Evolutionary conservation across 1,139 yeast species (phyloP).

Genomic region (Geotrichum candidum): DNA sequence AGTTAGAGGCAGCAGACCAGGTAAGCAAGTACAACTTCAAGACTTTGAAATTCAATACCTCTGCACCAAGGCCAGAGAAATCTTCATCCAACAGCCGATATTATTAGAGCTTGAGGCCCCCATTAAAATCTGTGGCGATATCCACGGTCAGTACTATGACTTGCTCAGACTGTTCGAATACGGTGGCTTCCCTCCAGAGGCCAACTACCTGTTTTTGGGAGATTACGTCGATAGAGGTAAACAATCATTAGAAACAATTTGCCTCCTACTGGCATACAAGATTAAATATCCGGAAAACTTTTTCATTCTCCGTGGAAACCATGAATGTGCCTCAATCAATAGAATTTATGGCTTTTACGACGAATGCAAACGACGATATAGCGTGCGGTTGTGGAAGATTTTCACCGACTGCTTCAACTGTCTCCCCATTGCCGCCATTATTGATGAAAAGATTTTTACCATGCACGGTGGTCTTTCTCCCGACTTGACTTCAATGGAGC

Average conservation of each 20-base stretch:
- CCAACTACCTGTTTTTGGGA: constrained; percentile 86
- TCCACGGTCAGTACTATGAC: constrained; percentile 94
- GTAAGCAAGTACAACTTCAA: constrained; percentile 88
- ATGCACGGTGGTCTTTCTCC: constrained; percentile 97
- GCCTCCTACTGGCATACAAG: constrained; percentile 79
- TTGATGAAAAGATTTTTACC: constrained; percentile 92
- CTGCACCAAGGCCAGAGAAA: constrained; percentile 96
- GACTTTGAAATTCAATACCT: constrained; percentile 93
- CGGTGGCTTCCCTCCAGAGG: constrained; percentile 97
- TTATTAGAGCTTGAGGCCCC: constrained; percentile 95
- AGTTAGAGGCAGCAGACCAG: constrained; percentile 97
- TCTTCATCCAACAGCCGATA: constrained; percentile 95
- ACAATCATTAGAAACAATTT: constrained; percentile 85
- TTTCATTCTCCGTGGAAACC: constrained; percentile 87
- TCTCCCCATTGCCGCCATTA: constrained; percentile 90
- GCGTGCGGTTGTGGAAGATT: constrained; percentile 87
- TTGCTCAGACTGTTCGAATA: constrained; percentile 83
- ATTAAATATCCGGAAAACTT: constrained; percentile 96
- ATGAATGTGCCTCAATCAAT: constrained; percentile 94
- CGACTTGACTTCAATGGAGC: constrained; percentile 82
- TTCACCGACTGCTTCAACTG: constrained; percentile 93
- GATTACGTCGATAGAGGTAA: constrained; percentile 97
- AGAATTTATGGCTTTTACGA: constrained; percentile 95
- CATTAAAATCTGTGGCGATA: constrained; percentile 88
- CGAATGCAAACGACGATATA: constrained; percentile 91